phyloP scores from a whole-genome alignment of 768 basidiomycete species.

The Dioszegia crocea region DNA sequence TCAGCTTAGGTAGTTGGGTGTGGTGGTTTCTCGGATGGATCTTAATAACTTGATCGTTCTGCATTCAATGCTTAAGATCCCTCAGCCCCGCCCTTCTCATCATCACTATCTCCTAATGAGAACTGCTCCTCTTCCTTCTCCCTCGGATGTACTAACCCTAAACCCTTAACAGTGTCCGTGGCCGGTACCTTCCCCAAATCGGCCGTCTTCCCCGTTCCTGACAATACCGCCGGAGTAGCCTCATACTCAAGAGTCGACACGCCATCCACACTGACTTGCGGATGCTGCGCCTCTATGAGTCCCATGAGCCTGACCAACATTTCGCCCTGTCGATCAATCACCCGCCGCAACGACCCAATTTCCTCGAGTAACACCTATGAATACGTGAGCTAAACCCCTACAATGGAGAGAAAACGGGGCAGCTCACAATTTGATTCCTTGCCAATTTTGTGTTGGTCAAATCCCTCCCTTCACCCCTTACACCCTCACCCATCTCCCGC shows the following conservation, averaged over 20 bases:
- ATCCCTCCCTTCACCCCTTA: slow-evolving; percentile 19
- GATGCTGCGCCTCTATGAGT: slow-evolving; percentile 13
- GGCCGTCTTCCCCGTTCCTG: too few species aligned
- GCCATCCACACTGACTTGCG: too few species aligned
- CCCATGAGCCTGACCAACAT: slow-evolving; percentile 33
- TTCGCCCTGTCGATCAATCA: slow-evolving; percentile 46
- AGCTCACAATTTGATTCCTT: slow-evolving; percentile 44
- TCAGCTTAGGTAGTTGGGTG: too few species aligned
- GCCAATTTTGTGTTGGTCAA: slow-evolving; percentile 46
- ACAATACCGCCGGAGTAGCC: not conserved
- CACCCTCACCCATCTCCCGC: slow-evolving; percentile 4
- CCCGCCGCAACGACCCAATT: slow-evolving; percentile 41
- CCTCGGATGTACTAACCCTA: too few species aligned
- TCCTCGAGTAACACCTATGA: slow-evolving; percentile 37
- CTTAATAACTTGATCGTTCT: too few species aligned
- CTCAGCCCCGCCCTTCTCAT: slow-evolving; percentile 12
- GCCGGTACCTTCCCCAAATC: too few species aligned
- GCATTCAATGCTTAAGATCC: too few species aligned
- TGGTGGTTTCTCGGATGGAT: too few species aligned
- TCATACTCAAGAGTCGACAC: too few species aligned
- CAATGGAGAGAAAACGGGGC: not conserved
- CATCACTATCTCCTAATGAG: slow-evolving; percentile 26
- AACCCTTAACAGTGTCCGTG: too few species aligned
- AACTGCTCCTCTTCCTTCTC: slow-evolving; percentile 15
- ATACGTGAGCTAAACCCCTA: not conserved